These are phyloP conservation scores for Chrysoporthe puriensis DNA, from an alignment of 2,329 filamentous ascomycete genomes.

Conservation along the genomic window DNA sequence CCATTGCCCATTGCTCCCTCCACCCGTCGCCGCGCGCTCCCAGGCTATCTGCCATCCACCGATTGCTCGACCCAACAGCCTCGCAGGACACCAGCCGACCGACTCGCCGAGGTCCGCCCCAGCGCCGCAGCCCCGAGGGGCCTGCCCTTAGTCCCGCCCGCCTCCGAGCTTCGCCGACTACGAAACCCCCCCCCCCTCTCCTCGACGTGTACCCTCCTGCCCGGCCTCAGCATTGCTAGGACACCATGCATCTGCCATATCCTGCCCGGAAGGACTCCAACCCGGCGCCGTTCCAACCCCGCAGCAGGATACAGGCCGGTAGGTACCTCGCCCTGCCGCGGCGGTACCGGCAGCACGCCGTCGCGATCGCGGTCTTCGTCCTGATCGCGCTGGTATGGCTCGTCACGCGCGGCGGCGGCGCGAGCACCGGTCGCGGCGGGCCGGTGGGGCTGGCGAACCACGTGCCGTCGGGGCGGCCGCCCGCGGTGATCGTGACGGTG, in stretches of 20 bases:
- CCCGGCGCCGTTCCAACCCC: conserved; percentile 70
- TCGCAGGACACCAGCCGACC: not conserved
- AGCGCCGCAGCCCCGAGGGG: conserved; percentile 2
- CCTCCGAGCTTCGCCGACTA: not conserved
- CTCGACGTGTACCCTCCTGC: not conserved
- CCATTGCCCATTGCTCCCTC: not conserved
- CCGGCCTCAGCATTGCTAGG: not conserved
- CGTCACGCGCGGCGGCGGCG: conserved; percentile 48
- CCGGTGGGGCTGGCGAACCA: conserved; percentile 29
- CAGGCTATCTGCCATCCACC: not conserved
- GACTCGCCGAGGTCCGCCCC: conserved; percentile 22
- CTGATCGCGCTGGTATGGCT: conserved; percentile 65
- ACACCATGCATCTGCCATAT: conserved; percentile 84
- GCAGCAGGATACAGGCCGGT: conserved; percentile 34
- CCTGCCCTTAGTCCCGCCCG: not conserved
- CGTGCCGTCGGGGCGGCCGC: conserved; percentile 57
- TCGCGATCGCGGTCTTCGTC: conserved; percentile 58
- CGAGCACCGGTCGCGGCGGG: conserved; percentile 18
- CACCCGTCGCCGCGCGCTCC: not conserved
- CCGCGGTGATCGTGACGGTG: conserved; percentile 82
- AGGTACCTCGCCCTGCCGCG: conserved; percentile 41
- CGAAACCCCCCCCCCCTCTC: not conserved
- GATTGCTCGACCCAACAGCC: conserved; percentile 6
- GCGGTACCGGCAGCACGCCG: conserved; percentile 63
- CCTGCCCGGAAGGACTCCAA: conserved; percentile 83